Percentiles rank a stretch among this genome's conserved stretches.
Evolutionary conservation across 2,329 filamentous ascomycete species (phyloP).

Genomic region (Cadophora malorum): DNA sequence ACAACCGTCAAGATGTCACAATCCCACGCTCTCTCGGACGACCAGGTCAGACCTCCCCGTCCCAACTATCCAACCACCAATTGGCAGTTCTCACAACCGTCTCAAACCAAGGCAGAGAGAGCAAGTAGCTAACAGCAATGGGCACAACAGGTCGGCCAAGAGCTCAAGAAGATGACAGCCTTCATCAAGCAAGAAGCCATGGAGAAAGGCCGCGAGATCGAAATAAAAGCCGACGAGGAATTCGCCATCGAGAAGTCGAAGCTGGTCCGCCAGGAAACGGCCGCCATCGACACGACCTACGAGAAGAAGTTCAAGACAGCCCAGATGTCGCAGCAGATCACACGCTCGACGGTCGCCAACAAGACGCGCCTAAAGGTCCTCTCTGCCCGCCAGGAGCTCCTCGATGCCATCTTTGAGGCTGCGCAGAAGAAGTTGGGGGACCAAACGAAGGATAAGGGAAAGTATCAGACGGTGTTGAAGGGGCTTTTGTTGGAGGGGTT

Average conservation of each 20-base stretch:
- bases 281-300: conserved; percentile 89
- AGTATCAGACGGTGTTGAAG: conserved; percentile 80
- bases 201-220: conserved; percentile 96
- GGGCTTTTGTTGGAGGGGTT: conserved; percentile 86
- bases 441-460: conserved; percentile 70
- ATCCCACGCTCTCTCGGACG: conserved; percentile 93
- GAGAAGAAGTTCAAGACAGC: conserved; percentile 99
- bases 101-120: conserved; percentile 14
- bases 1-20: conserved; percentile 77
- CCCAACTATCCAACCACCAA: not conserved
- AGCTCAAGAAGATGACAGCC: conserved; percentile 99
- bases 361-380: conserved; percentile 93
- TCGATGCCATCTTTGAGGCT: conserved; percentile 87
- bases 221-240: conserved; percentile 98
- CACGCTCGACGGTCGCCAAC: conserved; percentile 93
- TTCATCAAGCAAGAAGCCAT: conserved; percentile 99
- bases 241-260: conserved; percentile 99
- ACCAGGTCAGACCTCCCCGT: conserved; percentile 70
- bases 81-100: not conserved
- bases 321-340: conserved; percentile 98
- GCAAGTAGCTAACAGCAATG: conserved; percentile 29
- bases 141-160: conserved; percentile 79
- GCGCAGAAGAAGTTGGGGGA: conserved; percentile 74
- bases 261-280: conserved; percentile 93
- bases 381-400: conserved; percentile 83